Base-by-base conservation (phyloP, 2,329 filamentous ascomycete genomes). In the Fusarium neocosmosporiellum region DNA sequence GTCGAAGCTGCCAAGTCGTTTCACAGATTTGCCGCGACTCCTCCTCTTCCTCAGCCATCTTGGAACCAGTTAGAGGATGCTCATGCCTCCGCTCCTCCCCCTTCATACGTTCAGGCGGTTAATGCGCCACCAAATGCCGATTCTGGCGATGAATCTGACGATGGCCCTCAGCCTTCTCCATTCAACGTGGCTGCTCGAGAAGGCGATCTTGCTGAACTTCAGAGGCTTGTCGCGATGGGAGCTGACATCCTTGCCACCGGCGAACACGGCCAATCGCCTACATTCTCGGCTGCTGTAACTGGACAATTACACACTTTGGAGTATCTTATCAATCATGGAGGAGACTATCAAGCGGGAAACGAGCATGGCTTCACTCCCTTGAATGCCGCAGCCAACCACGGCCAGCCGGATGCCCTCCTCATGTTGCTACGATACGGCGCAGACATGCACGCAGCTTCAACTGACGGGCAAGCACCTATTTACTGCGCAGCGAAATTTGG, bases 401-500 rank as follows among this genome's bases (percentile, higher is more conserved):
- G 54, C 11, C 54, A 58, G 16, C 54, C 54, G 3, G 54, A 58
- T 22, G 36, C 54, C 11, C 34, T 58, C 4, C 54, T 58, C 7
- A 58, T 58, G 54, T 37, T 58, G 24, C 3, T 58, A 20, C 54
- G 54, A 8, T 41, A 58, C 13, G 54, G 54, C 4, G 54, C 54
- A 31, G 54, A 58, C 10, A 58, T 58, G 7, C 36, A 58, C 8
- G 22, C 24, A 27, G 54, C 54, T 18, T 58, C 54, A 20, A 58
- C 54, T 6, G 54, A 58, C 3, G 54, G 54, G 1, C 54, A 58
- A 29, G 24, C 54, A 13, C 54, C 54, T 13, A 58, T 58, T 11
- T 58, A 58, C 24, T 58, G 54, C 7, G 54, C 54, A 58, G 54
- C 54, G 16, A 58, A 58, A 7, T 58, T 58, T 29, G 54, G 54